phyloP scores from a whole-genome alignment of 1,139 yeast species.

The Kurtzmaniella natalensis region DNA sequence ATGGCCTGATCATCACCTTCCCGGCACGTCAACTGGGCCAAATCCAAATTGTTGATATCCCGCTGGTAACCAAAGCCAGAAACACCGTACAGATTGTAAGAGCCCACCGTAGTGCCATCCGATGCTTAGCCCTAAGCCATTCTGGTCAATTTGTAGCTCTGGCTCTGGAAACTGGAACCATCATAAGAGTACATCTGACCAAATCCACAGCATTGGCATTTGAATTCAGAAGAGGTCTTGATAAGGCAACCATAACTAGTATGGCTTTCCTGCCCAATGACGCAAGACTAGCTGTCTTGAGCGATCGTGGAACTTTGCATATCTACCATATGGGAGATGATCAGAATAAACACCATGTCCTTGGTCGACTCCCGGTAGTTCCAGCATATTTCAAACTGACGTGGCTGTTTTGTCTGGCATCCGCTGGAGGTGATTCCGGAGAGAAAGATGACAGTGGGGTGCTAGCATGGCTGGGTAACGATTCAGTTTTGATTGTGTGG shows the following conservation, averaged over 20 bases:
- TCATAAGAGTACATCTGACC: conserved; percentile 75
- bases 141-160: conserved; percentile 82
- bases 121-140: conserved; percentile 63
- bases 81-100: conserved; percentile 68
- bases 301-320: conserved; percentile 87
- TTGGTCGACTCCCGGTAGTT: conserved; percentile 58
- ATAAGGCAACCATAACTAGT: conserved; percentile 73
- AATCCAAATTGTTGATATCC: conserved; percentile 69
- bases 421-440: conserved; percentile 12
- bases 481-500: conserved; percentile 69
- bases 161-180: conserved; percentile 84
- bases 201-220: conserved; percentile 66
- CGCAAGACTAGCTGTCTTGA: conserved; percentile 71
- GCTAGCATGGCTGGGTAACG: conserved; percentile 77
- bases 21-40: conserved; percentile 73
- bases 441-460: conserved; percentile 51
- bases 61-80: conserved; percentile 56
- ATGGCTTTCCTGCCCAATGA: conserved; percentile 82
- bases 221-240: conserved; percentile 87
- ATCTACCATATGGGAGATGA: conserved; percentile 51
- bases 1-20: conserved; percentile 58
- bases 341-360: conserved; percentile 60
- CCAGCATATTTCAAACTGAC: conserved; percentile 79
- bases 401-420: conserved; percentile 78
- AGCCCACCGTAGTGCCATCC: conserved; percentile 73